Evolutionary conservation across 495 filamentous ascomycete species (phyloP), one percentile per base, ranked within the genome.

Genomic region (Penicillium steckii): DNA sequence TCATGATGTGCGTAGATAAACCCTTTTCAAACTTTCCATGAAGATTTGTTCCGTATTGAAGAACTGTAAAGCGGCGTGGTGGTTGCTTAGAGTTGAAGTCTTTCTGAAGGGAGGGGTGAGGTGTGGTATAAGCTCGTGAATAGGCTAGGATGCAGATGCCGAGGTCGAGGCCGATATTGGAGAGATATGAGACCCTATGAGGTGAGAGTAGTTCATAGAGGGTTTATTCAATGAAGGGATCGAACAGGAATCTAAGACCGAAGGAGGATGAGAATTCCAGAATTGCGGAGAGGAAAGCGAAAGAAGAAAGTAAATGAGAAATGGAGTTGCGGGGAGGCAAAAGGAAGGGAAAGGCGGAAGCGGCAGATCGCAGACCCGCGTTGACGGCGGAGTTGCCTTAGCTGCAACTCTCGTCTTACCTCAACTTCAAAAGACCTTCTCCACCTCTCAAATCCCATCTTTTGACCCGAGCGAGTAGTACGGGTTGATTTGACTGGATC

Each of bases 281-380:
- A 27, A 13, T 25, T 45, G 15, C 5, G 22, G 9, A 25, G 41
- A 37, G 22, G 21, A 41, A 46, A 44, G 22, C 25, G 40, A 19
- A 46, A 41, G 29, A 19, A 17, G n/a, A 40, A 21, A 45, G 27
- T 46, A 46, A 26, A 44, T 26, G 42, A 44, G 42, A 32, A 48
- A 32, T 49, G 32, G 46, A 37, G 48, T 57, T 56, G 48, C 61
- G 52, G 57, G 51, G 33, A 37, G 61, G 53, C 55, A 47, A 38
- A 41, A 44, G 50, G 35, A 38, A 42, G 45, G 8, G 9, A 52
- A 57, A 56, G 56, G 55, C 55, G 60, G 59, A 63, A 65, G 55
- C 57, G 60, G 57, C 50, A 50, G 62, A 57, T 56, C 52, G 56
- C 52, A 60, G 59, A 59, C 46, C 58, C 53, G 48, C 48, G 42